Percentiles rank a stretch among this genome's conserved stretches.
phyloP scores from a whole-genome alignment of 2,329 filamentous ascomycete species.

The Penicillium concentricum region DNA sequence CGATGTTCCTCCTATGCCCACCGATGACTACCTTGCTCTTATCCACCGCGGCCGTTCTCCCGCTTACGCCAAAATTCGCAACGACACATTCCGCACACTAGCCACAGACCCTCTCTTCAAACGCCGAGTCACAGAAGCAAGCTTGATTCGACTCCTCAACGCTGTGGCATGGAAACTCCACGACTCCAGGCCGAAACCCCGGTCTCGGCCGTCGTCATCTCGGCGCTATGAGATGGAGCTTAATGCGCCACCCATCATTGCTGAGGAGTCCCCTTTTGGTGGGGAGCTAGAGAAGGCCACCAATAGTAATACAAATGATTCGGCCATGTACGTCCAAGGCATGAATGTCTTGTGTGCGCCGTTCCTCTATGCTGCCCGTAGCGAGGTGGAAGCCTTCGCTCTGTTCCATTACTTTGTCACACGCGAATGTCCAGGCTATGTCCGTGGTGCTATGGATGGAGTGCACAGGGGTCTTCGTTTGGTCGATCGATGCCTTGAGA shows the following conservation, averaged over 20 bases:
- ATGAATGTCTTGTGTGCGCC: constrained; percentile 98
- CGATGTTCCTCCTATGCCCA: constrained; percentile 78
- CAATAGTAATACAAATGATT: constrained; percentile 53
- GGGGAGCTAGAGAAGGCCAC: constrained; percentile 14
- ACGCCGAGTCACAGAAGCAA: constrained; percentile 90
- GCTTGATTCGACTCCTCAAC: constrained; percentile 88
- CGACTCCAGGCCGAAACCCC: constrained; percentile 62
- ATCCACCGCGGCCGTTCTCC: constrained; percentile 92
- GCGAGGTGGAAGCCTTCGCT: constrained; percentile 91
- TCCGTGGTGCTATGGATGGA: constrained; percentile 93
- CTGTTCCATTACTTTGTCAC: constrained; percentile 87
- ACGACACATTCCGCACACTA: constrained; percentile 95
- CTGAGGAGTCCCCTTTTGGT: constrained; percentile 52
- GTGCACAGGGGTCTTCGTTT: constrained; percentile 89
- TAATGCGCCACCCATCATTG: constrained; percentile 39
- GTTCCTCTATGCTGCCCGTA: constrained; percentile 90
- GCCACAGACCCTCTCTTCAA: constrained; percentile 97
- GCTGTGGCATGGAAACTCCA: constrained; percentile 92
- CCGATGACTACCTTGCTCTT: constrained; percentile 83
- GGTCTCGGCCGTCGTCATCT: constrained; percentile 40
- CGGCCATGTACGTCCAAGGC: constrained; percentile 92
- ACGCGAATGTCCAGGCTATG: constrained; percentile 86
- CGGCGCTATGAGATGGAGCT: constrained; percentile 50
- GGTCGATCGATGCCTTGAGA: constrained; percentile 86
- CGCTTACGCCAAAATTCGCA: constrained; percentile 94